Evolutionary conservation across 768 basidiomycete species (phyloP), one percentile per base, ranked within the genome.

Genomic region (Tricholoma sp.): DNA sequence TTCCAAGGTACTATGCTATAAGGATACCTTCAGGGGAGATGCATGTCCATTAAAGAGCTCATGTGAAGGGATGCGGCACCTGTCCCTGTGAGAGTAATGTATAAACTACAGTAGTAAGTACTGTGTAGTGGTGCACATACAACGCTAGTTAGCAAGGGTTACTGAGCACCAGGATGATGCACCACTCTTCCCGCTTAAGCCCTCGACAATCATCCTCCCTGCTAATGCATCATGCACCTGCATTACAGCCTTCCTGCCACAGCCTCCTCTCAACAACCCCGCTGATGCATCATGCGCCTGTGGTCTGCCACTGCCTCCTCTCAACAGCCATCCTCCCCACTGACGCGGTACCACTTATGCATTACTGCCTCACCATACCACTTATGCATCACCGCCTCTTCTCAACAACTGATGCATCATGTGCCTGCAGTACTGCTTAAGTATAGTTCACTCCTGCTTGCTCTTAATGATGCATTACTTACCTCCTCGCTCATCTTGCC

Each of bases 91-190:
- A 39, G 37, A 39, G 37, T 39, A n/a, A 39, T 39, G 37, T 39
- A 39, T 39, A 39, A 39, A 39, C 37, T 39, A 39, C 37, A 39
- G 37, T 39, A 39, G 37, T 39, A n/a, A 39, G 37, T 39, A 39
- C 37, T 39, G 37, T n/a, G n/a, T 42, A 42, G 41, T 42, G 41
- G 41, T 42, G 41, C 41, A 42, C 41, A 7, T 37, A 37, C 36
- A 37, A 37, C 36, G 15, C 36, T 37, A 37, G 36, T 37, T 37
- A 37, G 36, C 36, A 37, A 37, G 36, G 36, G 36, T 37, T 37
- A 37, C 36, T 64, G 62, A 41, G 41, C 10, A 10, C 41, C 41
- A 42, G 9, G 41, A 18, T 42, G 41, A 42, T 42, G 41, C 41
- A 42, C 41, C 17, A 42, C 41, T 42, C n/a, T 42, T 17, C 41